These are phyloP conservation scores for Clonostachys rosea DNA, from an alignment of 2,329 filamentous ascomycete species.

Conservation along the genomic window DNA sequence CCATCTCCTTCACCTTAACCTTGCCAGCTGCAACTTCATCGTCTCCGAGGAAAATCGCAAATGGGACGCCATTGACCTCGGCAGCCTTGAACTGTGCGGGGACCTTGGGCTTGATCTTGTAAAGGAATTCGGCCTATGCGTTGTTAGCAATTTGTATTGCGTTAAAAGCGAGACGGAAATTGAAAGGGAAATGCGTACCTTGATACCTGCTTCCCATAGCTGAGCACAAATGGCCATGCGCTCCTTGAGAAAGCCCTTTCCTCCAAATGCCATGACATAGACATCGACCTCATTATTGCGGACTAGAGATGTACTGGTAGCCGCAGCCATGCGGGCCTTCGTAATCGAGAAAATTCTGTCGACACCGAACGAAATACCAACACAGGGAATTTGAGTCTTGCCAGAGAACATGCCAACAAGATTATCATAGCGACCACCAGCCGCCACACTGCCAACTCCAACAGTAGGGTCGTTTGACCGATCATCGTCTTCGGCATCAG, in stretches of 20 bases:
- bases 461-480: slow-evolving; percentile 74
- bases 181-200: slow-evolving; percentile 39
- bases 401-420: slow-evolving; percentile 91
- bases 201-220: slow-evolving; percentile 85
- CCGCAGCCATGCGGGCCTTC: slow-evolving; percentile 67
- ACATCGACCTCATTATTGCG: slow-evolving; percentile 79
- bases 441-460: slow-evolving; percentile 83
- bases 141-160: slow-evolving; percentile 6
- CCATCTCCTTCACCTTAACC: slow-evolving; percentile 77
- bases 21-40: slow-evolving; percentile 81
- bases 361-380: slow-evolving; percentile 80
- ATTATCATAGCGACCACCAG: slow-evolving; percentile 88
- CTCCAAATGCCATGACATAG: slow-evolving; percentile 92
- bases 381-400: slow-evolving; percentile 68
- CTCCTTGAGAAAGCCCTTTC: slow-evolving; percentile 79
- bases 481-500: slow-evolving; percentile 49
- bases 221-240: slow-evolving; percentile 74
- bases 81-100: slow-evolving; percentile 88
- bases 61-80: slow-evolving; percentile 73
- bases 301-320: slow-evolving; percentile 54
- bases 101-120: slow-evolving; percentile 88
- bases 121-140: slow-evolving; percentile 69
- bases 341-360: slow-evolving; percentile 94
- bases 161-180: background rate
- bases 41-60: slow-evolving; percentile 85